A percentile compares a stretch with the other conserved stretches of the same genome.
Conservation (phyloP, 805 yeast genomes). For the Myxozyma nipponensis region DNA sequence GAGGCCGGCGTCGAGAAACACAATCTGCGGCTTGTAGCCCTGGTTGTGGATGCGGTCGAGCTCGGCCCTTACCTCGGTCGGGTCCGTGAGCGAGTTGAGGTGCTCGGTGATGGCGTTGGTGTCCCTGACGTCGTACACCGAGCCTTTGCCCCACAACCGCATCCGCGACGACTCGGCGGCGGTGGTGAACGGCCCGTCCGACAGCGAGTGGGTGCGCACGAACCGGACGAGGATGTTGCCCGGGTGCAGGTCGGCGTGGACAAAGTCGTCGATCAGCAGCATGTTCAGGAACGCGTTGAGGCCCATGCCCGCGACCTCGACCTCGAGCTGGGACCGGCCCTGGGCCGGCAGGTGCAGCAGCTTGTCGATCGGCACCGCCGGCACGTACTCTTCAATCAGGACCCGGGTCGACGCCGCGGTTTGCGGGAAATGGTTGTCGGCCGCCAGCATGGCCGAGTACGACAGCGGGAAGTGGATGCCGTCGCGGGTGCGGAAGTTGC, state of each 20-base stretch:
- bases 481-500: slow-evolving; percentile 54
- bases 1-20: slow-evolving; percentile 89
- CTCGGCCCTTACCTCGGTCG: slow-evolving; percentile 27
- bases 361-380: slow-evolving; percentile 77
- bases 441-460: slow-evolving; percentile 41
- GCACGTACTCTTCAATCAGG: slow-evolving; percentile 78
- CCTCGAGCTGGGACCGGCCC: slow-evolving; percentile 40
- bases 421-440: slow-evolving; percentile 32
- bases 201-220: slow-evolving; percentile 44
- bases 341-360: slow-evolving; percentile 48
- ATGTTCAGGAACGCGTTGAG: slow-evolving; percentile 88
- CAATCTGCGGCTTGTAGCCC: slow-evolving; percentile 78
- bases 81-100: slow-evolving; percentile 29
- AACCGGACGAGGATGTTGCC: slow-evolving; percentile 85
- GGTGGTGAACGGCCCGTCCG: slow-evolving; percentile 19
- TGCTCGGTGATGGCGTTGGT: slow-evolving; percentile 29
- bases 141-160: slow-evolving; percentile 14
- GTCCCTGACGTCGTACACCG: slow-evolving; percentile 29
- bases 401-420: slow-evolving; percentile 53
- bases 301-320: slow-evolving; percentile 67
- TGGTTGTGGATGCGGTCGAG: slow-evolving; percentile 48
- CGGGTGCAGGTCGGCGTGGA: slow-evolving; percentile 95
- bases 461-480: slow-evolving; percentile 82
- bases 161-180: slow-evolving; percentile 26
- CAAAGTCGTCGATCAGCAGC: slow-evolving; percentile 89